Conservation (phyloP, 768 basidiomycete species). For the Russula abietina region DNA sequence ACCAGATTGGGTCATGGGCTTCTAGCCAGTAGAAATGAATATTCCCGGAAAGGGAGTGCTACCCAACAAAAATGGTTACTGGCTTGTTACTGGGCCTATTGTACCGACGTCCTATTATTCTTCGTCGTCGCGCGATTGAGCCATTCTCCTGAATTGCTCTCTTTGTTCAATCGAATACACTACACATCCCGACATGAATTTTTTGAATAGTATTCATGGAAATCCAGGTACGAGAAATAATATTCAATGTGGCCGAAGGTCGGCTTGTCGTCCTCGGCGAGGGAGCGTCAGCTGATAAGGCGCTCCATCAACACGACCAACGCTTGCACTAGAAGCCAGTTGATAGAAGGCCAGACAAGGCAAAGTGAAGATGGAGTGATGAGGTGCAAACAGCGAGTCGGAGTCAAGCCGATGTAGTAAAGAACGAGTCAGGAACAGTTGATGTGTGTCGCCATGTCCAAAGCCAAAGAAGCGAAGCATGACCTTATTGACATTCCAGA, state of each 20-base stretch:
- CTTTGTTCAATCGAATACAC: no score
- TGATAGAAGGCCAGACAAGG: background rate
- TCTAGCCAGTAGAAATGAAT: constrained; percentile 1
- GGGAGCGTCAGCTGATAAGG: background rate
- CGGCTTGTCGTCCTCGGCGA: no score
- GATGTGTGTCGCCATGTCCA: background rate
- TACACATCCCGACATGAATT: background rate
- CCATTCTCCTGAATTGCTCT: background rate
- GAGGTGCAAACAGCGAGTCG: no score
- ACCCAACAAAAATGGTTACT: constrained; percentile 15
- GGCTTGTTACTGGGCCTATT: background rate
- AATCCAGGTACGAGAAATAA: background rate
- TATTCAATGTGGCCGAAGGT: no score
- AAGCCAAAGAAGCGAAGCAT: background rate
- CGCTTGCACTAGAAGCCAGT: background rate
- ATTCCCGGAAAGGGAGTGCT: background rate
- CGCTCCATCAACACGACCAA: no score
- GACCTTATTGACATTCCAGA: background rate
- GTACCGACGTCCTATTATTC: background rate
- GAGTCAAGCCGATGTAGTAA: no score
- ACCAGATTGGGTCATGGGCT: constrained; percentile 11
- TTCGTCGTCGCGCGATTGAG: background rate
- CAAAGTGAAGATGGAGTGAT: no score
- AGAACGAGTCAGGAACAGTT: no score
- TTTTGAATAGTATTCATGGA: background rate